Base-by-base conservation (phyloP, 495 filamentous ascomycete genomes). In the Lophium mytilinum region DNA sequence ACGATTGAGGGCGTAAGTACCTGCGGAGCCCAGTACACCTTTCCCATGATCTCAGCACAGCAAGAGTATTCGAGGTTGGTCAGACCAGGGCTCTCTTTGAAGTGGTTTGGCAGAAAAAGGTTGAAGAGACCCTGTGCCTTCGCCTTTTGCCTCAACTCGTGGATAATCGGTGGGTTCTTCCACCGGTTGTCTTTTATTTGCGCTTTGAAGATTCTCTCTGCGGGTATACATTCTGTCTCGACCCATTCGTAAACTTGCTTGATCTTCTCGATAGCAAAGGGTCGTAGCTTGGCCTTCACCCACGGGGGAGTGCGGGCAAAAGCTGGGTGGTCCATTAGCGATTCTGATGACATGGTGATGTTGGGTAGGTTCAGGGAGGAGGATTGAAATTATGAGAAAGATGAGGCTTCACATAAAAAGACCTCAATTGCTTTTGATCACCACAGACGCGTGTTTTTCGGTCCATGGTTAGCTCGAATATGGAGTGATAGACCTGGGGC, bases 21-120 rank as follows among this genome's bases (percentile, higher is more conserved):
- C 63, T 70, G 65, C 30, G 69, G 62, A 15, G 69, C 72, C 71
- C 69, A 72, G 52, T 72, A 72, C 50, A 64, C 64, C 51, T 67
- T 52, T 9, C 72, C 72, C 69, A 74, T 71, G 41, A 73, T 68
- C 69, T 74, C 72, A 3, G 69, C 69, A 61, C 68, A 71, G 53
- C 69, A 73, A 10, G 60, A 57, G 60, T 74, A 74, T 57, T 74
- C 72, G 57, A 74, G 53, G 53, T 74, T 74, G 50, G 69, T 73
- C 36, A 74, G 56, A 11, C 72, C 72, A 18, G 71, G 71, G 50
- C 69, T 70, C 55, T 72, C 67, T 17, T 66, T 63, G 52, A 73
- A 73, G 62, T 65, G 60, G 41, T 71, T 71, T 30, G 71, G 71
- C 50, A 74, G 53, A 54, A 74, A 74, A 14, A 73, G 58, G 53